Percentiles rank a stretch among this genome's conserved stretches.
Evolutionary conservation across 345 rosid species (phyloP).

Genomic region (Turnera subulata): DNA sequence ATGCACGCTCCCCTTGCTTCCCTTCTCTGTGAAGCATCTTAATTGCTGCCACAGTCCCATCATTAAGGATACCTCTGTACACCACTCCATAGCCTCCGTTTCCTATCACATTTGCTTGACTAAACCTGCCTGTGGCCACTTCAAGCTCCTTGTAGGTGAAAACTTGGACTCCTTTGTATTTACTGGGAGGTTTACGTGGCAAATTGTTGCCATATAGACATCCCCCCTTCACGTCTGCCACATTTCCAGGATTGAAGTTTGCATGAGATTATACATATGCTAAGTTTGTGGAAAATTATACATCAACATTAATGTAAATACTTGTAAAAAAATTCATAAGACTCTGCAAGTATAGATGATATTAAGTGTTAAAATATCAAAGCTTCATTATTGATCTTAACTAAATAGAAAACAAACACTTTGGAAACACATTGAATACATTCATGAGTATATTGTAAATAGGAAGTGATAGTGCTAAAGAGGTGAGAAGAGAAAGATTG

Average conservation of each 20-base stretch:
- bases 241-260: constrained; percentile 6
- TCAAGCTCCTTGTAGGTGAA: constrained; percentile 83
- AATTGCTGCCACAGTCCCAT: constrained; percentile 77
- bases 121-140: constrained; percentile 54
- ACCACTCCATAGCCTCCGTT: constrained; percentile 59
- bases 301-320: too few relatives aligned
- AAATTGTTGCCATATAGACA: constrained; percentile 43
- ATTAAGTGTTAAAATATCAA: too few relatives aligned
- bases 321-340: too few relatives aligned
- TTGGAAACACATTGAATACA: too few relatives aligned
- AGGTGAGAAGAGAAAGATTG: too few relatives aligned
- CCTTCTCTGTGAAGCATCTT: constrained; percentile 59
- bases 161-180: constrained; percentile 58
- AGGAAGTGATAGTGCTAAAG: too few relatives aligned
- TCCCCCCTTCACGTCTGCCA: constrained; percentile 52
- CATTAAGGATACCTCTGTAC: constrained; percentile 61
- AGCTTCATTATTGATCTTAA: too few relatives aligned
- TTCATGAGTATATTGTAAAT: too few relatives aligned
- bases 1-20: constrained; percentile 76
- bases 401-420: too few relatives aligned
- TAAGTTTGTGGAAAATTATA: too few relatives aligned
- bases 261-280: background rate
- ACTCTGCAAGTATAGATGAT: too few relatives aligned
- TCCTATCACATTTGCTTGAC: constrained; percentile 59
- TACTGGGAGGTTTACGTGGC: constrained; percentile 22